Evolutionary conservation across 371 early-diverging fungal genomes (phyloP).

Genomic region (Apophysomyces ossiformis): DNA sequence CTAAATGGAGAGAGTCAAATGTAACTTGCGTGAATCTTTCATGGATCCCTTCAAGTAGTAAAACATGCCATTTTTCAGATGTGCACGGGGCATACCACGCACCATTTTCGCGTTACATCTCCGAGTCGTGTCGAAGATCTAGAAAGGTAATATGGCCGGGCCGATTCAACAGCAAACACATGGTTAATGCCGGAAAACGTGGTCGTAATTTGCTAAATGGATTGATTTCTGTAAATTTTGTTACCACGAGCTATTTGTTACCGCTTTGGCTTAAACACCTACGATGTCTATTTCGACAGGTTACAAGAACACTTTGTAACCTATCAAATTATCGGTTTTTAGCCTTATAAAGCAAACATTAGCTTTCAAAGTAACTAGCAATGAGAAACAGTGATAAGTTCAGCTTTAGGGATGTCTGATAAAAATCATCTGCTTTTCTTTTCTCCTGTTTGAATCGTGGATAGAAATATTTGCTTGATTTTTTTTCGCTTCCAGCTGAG

Average conservation of each 20-base stretch:
- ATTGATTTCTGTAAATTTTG: background rate
- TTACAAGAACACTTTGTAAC: background rate
- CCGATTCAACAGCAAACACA: conserved; percentile 7
- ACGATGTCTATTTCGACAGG: background rate
- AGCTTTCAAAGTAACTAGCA: background rate
- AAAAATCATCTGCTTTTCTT: background rate
- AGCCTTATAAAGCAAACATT: conserved; percentile 2
- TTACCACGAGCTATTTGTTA: background rate
- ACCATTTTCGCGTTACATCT: conserved; percentile 6
- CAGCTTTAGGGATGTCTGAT: background rate
- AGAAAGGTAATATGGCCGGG: conserved; percentile 1
- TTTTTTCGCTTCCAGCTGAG: conserved; percentile 7
- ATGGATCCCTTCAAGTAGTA: background rate
- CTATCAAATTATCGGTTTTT: background rate
- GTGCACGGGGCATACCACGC: conserved; percentile 11
- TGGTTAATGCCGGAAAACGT: conserved; percentile 6
- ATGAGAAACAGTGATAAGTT: background rate
- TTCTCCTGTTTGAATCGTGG: background rate
- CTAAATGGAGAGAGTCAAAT: background rate
- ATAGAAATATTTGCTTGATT: background rate
- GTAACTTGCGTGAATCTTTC: background rate
- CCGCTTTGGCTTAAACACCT: background rate
- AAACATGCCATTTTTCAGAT: background rate
- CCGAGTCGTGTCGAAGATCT: background rate
- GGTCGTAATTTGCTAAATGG: background rate